A percentile compares a stretch with the other conserved stretches of the same genome.
Evolutionary conservation across 805 yeast species (phyloP).

Genomic region (Blastobotrys terrestris): DNA sequence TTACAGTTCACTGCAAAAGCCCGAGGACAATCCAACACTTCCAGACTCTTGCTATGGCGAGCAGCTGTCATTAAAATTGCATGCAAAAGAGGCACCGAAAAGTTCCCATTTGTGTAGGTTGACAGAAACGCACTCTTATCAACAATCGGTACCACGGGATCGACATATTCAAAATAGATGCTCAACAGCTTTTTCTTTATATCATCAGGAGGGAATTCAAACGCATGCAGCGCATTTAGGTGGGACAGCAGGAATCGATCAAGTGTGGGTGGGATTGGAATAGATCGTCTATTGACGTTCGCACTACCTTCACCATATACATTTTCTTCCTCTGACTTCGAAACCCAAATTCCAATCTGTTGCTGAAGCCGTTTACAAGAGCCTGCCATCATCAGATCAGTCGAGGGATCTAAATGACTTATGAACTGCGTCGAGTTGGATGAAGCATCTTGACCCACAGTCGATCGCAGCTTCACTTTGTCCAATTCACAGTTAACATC

Average conservation of each 20-base stretch:
- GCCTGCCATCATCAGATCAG: slow-evolving; percentile 20
- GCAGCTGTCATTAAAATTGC: slow-evolving; percentile 36
- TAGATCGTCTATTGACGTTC: slow-evolving; percentile 1
- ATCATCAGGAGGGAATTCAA: slow-evolving; percentile 27
- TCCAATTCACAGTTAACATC: neutral
- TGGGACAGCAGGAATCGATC: slow-evolving; percentile 12
- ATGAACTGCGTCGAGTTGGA: slow-evolving; percentile 12
- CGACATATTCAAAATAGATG: slow-evolving; percentile 34
- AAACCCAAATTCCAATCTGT: slow-evolving; percentile 21
- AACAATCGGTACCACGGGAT: slow-evolving; percentile 37
- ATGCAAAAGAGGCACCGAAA: slow-evolving; percentile 34
- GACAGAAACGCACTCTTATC: slow-evolving; percentile 34
- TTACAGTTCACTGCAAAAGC: slow-evolving; percentile 22
- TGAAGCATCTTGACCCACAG: neutral
- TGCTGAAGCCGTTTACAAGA: slow-evolving; percentile 14
- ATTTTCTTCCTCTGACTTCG: neutral
- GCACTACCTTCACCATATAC: neutral
- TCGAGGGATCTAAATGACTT: slow-evolving; percentile 20
- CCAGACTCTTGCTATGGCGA: slow-evolving; percentile 30
- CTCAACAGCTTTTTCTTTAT: slow-evolving; percentile 27
- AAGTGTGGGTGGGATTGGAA: slow-evolving; percentile 8
- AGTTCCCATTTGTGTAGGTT: slow-evolving; percentile 27
- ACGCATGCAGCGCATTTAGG: slow-evolving; percentile 28
- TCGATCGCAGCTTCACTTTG: neutral
- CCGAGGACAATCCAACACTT: slow-evolving; percentile 19